These are phyloP conservation scores for Pythium phragmitis DNA, from an alignment of 352 stramenopile genomes.

Conservation along the genomic window DNA sequence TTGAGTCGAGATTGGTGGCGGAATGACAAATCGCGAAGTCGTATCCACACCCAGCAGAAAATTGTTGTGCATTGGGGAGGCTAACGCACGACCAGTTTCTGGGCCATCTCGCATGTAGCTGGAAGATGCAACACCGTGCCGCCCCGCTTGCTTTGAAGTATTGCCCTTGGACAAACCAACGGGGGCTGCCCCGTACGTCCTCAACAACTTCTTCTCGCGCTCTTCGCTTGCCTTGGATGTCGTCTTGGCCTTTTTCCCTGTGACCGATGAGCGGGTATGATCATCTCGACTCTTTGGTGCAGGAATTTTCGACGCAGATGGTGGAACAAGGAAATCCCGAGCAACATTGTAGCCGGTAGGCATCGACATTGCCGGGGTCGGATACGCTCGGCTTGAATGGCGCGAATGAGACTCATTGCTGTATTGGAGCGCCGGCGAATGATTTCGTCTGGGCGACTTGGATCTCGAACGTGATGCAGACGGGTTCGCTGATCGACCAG, in stretches of 20 bases:
- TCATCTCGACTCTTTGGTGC: constrained; percentile 45
- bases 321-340: constrained; percentile 10
- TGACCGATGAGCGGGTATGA: constrained; percentile 22
- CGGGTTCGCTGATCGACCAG: constrained; percentile 8
- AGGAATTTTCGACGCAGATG: constrained; percentile 36
- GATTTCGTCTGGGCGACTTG: constrained; percentile 32
- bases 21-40: constrained; percentile 45
- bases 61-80: constrained; percentile 25
- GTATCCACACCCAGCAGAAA: constrained; percentile 20
- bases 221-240: constrained; percentile 38
- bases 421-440: neutral
- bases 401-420: neutral
- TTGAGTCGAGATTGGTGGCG: constrained; percentile 42
- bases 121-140: constrained; percentile 19
- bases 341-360: constrained; percentile 27
- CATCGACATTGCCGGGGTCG: constrained; percentile 34
- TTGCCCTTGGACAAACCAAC: constrained; percentile 1
- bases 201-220: constrained; percentile 45
- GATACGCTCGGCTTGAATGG: constrained; percentile 12
- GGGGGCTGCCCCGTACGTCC: constrained; percentile 47
- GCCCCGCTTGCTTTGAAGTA: constrained; percentile 18
- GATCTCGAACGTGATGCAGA: constrained; percentile 18
- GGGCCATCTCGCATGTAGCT: constrained; percentile 5
- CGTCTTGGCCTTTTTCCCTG: constrained; percentile 12
- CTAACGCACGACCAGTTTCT: neutral